phyloP scores from a whole-genome alignment of 345 rosid genomes.

The Acer campestre region DNA sequence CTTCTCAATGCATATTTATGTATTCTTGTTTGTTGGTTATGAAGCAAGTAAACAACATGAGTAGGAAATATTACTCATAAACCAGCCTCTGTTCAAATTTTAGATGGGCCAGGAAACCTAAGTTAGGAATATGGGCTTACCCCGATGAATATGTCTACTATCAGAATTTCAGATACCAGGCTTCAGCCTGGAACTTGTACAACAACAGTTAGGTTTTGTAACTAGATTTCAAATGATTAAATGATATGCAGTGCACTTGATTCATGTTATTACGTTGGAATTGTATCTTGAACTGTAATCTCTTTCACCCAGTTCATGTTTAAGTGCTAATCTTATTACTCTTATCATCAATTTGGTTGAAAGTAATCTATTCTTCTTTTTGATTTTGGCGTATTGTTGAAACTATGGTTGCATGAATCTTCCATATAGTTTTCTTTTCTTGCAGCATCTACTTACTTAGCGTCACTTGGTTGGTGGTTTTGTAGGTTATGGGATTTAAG shows the following conservation, averaged over 20 bases:
- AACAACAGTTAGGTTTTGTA: not conserved
- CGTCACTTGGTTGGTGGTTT: not conserved
- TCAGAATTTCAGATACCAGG: not conserved
- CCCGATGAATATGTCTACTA: not conserved
- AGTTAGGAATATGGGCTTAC: not conserved
- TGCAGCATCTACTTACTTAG: not conserved
- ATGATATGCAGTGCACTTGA: not conserved
- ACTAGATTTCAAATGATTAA: not conserved
- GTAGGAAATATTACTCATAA: not conserved
- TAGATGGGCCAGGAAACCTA: not conserved
- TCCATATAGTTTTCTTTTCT: not conserved
- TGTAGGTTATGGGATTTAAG: constrained; percentile 49
- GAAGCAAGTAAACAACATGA: not conserved
- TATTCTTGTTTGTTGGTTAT: not conserved
- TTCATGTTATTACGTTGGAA: not conserved
- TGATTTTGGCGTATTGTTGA: not conserved
- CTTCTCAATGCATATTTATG: not conserved
- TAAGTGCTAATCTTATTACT: not conserved
- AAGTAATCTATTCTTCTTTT: not conserved
- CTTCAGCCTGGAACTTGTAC: not conserved
- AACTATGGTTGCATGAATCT: not conserved
- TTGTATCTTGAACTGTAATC: not conserved
- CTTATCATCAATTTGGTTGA: not conserved
- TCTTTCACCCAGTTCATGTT: not conserved
- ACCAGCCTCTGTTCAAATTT: not conserved